A percentile compares a stretch with the other conserved stretches of the same genome.
Conservation (phyloP, 2,329 filamentous ascomycete genomes). For the Ploettnerulaceae sp. region DNA sequence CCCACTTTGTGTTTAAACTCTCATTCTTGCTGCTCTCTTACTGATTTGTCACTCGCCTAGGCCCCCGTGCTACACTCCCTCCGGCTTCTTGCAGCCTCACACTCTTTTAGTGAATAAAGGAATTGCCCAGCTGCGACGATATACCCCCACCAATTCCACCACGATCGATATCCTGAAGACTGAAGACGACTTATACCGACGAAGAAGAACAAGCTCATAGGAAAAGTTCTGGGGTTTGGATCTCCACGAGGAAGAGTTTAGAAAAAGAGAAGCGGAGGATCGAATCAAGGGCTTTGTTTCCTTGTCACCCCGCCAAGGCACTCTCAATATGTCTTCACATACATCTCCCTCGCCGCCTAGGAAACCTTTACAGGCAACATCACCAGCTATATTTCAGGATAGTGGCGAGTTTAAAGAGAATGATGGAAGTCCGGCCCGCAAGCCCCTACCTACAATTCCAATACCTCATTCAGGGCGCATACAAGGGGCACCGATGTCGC, state of each 20-base stretch:
- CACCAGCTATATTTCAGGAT: conserved; percentile 11
- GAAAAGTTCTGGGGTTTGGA: no score
- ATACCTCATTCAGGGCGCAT: conserved; percentile 35
- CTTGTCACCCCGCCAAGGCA: background rate
- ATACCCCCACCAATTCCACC: conserved; percentile 8
- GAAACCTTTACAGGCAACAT: conserved; percentile 15
- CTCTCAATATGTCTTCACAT: conserved; percentile 23
- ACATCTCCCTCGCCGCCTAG: conserved; percentile 17
- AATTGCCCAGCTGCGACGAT: background rate
- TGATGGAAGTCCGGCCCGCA: conserved; percentile 13
- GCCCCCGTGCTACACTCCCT: background rate
- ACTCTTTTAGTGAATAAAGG: conserved; percentile 1
- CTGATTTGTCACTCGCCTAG: conserved; percentile 5
- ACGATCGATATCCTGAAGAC: background rate
- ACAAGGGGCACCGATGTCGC: conserved; percentile 50
- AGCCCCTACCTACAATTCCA: conserved; percentile 22
- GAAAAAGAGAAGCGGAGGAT: background rate
- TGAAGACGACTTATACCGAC: no score
- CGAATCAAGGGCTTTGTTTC: background rate
- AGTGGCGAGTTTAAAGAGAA: conserved; percentile 27
- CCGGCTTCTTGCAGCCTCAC: conserved; percentile 5
- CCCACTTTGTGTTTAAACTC: conserved; percentile 1
- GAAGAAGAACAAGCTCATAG: no score
- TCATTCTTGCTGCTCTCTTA: background rate
- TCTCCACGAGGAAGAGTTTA: background rate